phyloP scores from a whole-genome alignment of 1,284 basidiomycete species.

The Ganoderma lucidum region DNA sequence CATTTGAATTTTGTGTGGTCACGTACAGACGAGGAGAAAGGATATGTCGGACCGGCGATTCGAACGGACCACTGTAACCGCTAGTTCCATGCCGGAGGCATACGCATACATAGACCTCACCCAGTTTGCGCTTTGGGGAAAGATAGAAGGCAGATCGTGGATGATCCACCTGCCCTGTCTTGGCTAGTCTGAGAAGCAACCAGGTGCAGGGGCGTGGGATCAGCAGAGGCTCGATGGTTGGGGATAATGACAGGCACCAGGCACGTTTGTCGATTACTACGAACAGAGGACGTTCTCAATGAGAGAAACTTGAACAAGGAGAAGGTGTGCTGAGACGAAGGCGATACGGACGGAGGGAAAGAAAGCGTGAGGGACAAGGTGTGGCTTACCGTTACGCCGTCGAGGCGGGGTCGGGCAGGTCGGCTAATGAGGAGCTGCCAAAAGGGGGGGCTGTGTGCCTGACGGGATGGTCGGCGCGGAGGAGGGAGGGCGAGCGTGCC shows the following conservation, averaged over 20 bases:
- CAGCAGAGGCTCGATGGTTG: constrained; percentile 4
- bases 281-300: not conserved
- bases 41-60: not conserved
- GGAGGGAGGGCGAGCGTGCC: not conserved
- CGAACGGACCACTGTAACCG: not conserved
- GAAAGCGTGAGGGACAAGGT: not conserved
- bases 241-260: constrained; percentile 25
- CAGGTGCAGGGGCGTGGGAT: not conserved
- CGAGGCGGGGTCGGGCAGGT: too few relatives aligned
- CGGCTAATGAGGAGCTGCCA: constrained; percentile 10
- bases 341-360: not conserved
- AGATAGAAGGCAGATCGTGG: constrained; percentile 1
- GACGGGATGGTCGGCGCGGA: constrained; percentile 19
- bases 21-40: not conserved
- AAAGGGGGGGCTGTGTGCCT: constrained; percentile 19
- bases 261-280: constrained; percentile 7
- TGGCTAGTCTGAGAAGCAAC: constrained; percentile 5
- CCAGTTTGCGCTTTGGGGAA: not conserved
- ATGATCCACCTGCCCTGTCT: constrained; percentile 6
- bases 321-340: not conserved
- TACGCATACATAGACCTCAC: not conserved
- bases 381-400: not conserved
- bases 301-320: not conserved
- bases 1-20: not conserved
- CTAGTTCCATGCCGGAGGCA: not conserved